phyloP scores from a whole-genome alignment of 345 rosid species.

The Sonneratia caseolaris region DNA sequence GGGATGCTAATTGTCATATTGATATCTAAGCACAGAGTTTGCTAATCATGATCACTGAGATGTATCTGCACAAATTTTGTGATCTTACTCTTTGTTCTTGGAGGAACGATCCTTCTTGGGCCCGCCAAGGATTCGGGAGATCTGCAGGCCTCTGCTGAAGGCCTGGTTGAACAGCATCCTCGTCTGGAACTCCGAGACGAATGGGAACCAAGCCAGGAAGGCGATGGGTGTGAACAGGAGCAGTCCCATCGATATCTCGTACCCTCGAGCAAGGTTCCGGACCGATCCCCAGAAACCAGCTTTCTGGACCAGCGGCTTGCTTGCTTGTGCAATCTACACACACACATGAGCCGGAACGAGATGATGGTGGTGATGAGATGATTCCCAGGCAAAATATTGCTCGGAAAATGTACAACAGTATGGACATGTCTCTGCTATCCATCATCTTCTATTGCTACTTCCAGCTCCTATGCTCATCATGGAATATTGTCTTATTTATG shows the following conservation, averaged over 20 bases:
- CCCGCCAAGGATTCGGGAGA: constrained; percentile 97
- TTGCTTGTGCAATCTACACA: constrained; percentile 87
- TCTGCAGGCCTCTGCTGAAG: constrained; percentile 97
- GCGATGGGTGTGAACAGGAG: constrained; percentile 94
- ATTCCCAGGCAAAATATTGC: not conserved
- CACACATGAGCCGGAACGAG: not conserved
- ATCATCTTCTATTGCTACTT: not conserved
- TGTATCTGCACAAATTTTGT: not conserved
- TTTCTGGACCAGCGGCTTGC: constrained; percentile 56
- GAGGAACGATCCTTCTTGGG: constrained; percentile 75
- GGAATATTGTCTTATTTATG: no score
- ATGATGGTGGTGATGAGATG: not conserved
- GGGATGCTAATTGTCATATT: not conserved
- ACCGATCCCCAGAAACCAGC: constrained; percentile 96
- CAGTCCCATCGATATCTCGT: constrained; percentile 84
- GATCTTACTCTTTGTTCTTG: constrained; percentile 53
- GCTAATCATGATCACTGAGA: not conserved
- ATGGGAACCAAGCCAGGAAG: constrained; percentile 98
- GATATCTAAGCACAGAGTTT: not conserved
- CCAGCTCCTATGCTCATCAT: no score
- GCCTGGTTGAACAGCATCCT: constrained; percentile 99
- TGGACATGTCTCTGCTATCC: not conserved
- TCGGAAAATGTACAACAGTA: no score
- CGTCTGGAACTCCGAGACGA: constrained; percentile 96
- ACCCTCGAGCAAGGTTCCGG: constrained; percentile 85